Evolutionary conservation across 31 red algal species (phyloP), one percentile per base, ranked within the genome.

Genomic region (Odonthalia washingtoniensis): DNA sequence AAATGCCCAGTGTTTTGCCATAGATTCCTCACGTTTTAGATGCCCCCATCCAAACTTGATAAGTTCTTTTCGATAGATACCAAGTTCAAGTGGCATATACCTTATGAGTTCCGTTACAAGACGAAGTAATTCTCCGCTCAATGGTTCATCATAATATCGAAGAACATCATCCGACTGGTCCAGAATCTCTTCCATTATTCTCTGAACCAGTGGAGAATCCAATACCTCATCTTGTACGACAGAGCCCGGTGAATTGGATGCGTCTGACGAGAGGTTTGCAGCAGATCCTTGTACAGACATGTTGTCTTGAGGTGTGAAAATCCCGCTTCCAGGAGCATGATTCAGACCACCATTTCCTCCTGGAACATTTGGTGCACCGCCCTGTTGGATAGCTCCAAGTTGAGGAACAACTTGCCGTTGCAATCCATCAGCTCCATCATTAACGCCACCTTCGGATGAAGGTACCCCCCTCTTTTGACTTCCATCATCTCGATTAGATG

Each of bases 31-130:
- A 21, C 92, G 85, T 78, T 99, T 99, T 76, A 99, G 78, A 77
- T 99, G 89, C 49, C 94, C 95, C 98, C 98, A 99, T 2, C 98
- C 98, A 90, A 99, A 97, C 85, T 88, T 96, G 34, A 99, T 97
- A 5, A 99, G 74, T 60, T 99, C 93, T 70, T 95, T 95, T 75
- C 98, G 95, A 72, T 93, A 96, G 24, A 86, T 81, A 2, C 74
- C 74, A 18, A 97, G 81, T 66, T 99, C 95, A 1, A 34, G 52
- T 9, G 98, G 98, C 87, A 95, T 94, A 46, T 89, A 73, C 75
- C 91, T 75, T 65, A 99, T 95, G 2, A 99, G 93, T 3, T 95
- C 69, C 61, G 95, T 99, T 0, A 95, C 92, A 26, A 99, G 82
- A 37, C 88, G 95, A 42, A 99, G 82, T 65, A 99, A 75, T 66